phyloP scores from a whole-genome alignment of 1,284 basidiomycete genomes.

The Abortiporus biennis region DNA sequence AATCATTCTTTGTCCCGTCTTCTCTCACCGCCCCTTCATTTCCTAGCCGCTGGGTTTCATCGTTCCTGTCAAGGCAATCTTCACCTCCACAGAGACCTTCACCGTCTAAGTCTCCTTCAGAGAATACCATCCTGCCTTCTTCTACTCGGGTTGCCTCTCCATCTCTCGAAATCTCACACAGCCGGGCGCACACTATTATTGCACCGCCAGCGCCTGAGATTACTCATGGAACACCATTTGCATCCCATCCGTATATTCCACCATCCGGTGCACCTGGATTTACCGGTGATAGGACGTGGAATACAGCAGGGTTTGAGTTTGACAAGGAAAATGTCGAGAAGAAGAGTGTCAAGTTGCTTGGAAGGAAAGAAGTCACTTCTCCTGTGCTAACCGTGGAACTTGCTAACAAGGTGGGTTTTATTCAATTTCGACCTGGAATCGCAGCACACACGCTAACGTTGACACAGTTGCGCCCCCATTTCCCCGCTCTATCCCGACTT shows the following conservation, averaged over 20 bases:
- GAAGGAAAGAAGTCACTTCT: conserved; percentile 44
- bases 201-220: conserved; percentile 16
- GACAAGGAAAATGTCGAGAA: conserved; percentile 28
- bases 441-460: neutral
- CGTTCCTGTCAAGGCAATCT: conserved; percentile 31
- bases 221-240: conserved; percentile 52
- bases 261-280: conserved; percentile 80
- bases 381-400: conserved; percentile 48
- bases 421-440: conserved; percentile 1
- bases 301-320: conserved; percentile 30
- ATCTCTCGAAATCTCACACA: conserved; percentile 12
- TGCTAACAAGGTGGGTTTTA: conserved; percentile 51
- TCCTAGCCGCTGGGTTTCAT: conserved; percentile 34
- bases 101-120: neutral
- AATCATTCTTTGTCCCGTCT: conserved; percentile 28
- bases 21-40: conserved; percentile 29
- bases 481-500: conserved; percentile 81
- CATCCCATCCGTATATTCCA: conserved; percentile 49
- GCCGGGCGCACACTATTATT: conserved; percentile 9
- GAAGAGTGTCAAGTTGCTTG: conserved; percentile 31
- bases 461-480: conserved; percentile 57
- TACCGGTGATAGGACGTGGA: conserved; percentile 36
- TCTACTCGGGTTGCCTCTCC: conserved; percentile 8
- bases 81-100: neutral
- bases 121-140: conserved; percentile 26